Conservation (phyloP, 495 filamentous ascomycete species). For the Talaromyces liani region DNA sequence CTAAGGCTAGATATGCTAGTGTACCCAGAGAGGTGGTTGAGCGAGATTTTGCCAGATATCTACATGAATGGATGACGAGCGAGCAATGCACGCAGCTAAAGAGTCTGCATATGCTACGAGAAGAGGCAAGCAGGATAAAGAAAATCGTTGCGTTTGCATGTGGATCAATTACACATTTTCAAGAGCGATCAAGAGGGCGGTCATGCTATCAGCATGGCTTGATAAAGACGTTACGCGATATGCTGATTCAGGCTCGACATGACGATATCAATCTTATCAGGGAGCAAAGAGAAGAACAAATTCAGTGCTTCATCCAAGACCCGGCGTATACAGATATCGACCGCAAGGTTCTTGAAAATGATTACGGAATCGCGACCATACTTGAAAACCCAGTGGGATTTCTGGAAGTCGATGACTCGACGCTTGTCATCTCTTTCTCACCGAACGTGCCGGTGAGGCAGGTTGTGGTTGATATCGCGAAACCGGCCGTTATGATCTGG, state of each 20-base stretch:
- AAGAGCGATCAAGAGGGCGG: neutral
- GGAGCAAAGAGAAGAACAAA: neutral
- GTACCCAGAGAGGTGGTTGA: neutral
- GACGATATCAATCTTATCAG: neutral
- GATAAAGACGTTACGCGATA: neutral
- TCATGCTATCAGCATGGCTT: neutral
- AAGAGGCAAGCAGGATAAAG: neutral
- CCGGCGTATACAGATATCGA: conserved; percentile 21
- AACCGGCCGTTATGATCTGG: conserved; percentile 28
- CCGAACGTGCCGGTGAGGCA: conserved; percentile 29
- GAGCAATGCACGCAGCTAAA: neutral
- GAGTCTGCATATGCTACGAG: neutral
- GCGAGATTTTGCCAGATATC: neutral
- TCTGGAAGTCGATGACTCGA: conserved; percentile 21
- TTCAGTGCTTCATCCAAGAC: conserved; percentile 24
- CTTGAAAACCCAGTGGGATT: conserved; percentile 27
- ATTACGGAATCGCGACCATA: conserved; percentile 13
- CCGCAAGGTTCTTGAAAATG: conserved; percentile 9
- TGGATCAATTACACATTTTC: neutral
- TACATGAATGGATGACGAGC: neutral
- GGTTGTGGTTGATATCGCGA: conserved; percentile 24
- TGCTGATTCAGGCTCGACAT: neutral
- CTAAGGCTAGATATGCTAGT: neutral
- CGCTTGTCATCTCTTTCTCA: conserved; percentile 22
- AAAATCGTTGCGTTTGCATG: neutral